Evolutionary conservation across 1,284 basidiomycete species (phyloP).

Genomic region (Trametes pubescens): DNA sequence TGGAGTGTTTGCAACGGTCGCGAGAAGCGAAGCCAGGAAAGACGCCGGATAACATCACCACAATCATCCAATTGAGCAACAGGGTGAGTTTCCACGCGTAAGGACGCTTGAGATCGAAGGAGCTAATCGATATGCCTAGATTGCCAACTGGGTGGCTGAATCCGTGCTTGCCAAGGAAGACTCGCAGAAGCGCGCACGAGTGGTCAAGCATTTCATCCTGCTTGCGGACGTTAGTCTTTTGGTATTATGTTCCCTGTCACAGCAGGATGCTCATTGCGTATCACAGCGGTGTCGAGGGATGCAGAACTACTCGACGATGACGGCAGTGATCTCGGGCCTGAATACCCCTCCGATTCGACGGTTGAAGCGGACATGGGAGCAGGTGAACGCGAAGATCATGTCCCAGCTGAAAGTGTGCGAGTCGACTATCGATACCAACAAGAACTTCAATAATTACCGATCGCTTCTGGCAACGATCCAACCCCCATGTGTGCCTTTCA

Average conservation of each 20-base stretch:
- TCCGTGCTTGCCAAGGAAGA: conserved; percentile 88
- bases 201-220: conserved; percentile 93
- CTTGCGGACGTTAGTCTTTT: conserved; percentile 86
- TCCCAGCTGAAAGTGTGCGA: conserved; percentile 76
- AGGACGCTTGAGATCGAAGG: too few species aligned
- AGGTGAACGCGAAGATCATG: conserved; percentile 80
- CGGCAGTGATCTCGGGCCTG: conserved; percentile 94
- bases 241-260: background rate
- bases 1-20: conserved; percentile 89
- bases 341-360: conserved; percentile 95
- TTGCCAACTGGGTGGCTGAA: conserved; percentile 96
- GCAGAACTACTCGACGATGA: conserved; percentile 97
- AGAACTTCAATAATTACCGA: conserved; percentile 95
- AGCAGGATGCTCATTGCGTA: background rate
- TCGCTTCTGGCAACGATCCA: conserved; percentile 85
- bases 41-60: conserved; percentile 84
- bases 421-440: conserved; percentile 86
- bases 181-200: conserved; percentile 80
- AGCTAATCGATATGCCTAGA: conserved; percentile 50
- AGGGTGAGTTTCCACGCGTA: conserved; percentile 58
- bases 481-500: conserved; percentile 97
- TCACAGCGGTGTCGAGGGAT: conserved; percentile 86
- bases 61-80: conserved; percentile 93
- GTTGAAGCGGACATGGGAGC: conserved; percentile 95
- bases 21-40: conserved; percentile 78